phyloP scores from a whole-genome alignment of 2,329 filamentous ascomycete species.

The Pseudogymnoascus verrucosus region DNA sequence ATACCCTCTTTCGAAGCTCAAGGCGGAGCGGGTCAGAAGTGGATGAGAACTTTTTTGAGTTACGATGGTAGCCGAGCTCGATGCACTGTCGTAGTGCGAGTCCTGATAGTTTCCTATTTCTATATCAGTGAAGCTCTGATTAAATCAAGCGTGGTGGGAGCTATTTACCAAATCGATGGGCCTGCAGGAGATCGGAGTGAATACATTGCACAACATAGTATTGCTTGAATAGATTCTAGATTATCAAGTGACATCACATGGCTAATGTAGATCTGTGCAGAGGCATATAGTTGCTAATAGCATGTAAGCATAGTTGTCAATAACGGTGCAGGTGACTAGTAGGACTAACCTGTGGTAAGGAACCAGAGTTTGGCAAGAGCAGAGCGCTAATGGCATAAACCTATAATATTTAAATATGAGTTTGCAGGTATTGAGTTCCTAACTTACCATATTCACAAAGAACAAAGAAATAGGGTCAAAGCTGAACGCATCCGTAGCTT shows the following conservation, averaged over 20 bases:
- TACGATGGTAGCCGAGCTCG: conserved; percentile 31
- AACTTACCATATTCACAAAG: conserved; percentile 21
- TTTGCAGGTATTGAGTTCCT: not conserved
- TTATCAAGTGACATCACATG: conserved; percentile 21
- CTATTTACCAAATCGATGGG: conserved; percentile 22
- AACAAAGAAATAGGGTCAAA: conserved; percentile 14
- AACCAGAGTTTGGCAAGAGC: conserved; percentile 10
- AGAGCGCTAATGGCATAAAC: conserved; percentile 23
- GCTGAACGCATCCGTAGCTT: not conserved
- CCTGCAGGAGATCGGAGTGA: conserved; percentile 21
- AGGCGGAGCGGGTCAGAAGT: conserved; percentile 17
- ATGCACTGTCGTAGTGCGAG: conserved; percentile 30
- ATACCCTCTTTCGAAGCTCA: conserved; percentile 27
- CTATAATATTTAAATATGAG: conserved; percentile 12
- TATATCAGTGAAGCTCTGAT: conserved; percentile 19
- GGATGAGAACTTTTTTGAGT: conserved; percentile 14
- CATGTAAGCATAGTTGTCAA: conserved; percentile 14
- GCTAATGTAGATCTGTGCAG: conserved; percentile 15
- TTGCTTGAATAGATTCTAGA: conserved; percentile 22
- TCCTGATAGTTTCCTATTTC: conserved; percentile 20
- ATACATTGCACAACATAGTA: conserved; percentile 24
- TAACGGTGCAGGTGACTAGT: conserved; percentile 17
- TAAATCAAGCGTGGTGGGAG: conserved; percentile 25
- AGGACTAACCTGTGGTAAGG: not conserved
- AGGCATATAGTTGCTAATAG: conserved; percentile 18